Evolutionary conservation across 495 filamentous ascomycete genomes (phyloP).

Genomic region (Aspergillus leporis): DNA sequence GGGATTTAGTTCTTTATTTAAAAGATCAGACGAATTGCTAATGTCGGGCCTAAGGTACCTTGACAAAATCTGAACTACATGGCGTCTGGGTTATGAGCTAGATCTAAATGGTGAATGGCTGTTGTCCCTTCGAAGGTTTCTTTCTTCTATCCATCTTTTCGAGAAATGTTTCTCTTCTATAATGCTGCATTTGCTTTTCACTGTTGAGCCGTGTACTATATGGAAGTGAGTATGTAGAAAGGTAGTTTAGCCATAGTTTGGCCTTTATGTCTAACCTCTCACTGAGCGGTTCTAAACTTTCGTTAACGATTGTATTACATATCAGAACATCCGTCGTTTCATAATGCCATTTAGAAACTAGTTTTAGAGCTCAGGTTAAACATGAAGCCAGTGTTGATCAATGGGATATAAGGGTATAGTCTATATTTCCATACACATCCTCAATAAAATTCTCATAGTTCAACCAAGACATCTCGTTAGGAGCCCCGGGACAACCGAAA

Average conservation of each 20-base stretch:
- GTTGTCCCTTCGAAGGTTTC: constrained; percentile 4
- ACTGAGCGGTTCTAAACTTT: background rate
- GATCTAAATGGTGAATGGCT: constrained; percentile 20
- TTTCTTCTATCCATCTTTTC: background rate
- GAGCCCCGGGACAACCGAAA: constrained; percentile 9
- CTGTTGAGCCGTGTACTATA: constrained; percentile 19
- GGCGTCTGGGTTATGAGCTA: constrained; percentile 25
- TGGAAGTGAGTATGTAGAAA: constrained; percentile 23
- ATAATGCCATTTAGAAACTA: background rate
- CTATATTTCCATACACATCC: constrained; percentile 30
- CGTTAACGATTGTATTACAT: background rate
- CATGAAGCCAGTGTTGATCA: background rate
- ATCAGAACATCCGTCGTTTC: background rate
- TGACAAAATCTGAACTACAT: constrained; percentile 11
- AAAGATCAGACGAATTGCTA: constrained; percentile 4
- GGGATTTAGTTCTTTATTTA: background rate
- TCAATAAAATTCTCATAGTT: constrained; percentile 39
- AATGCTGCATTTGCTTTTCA: constrained; percentile 6
- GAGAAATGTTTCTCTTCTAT: constrained; percentile 5
- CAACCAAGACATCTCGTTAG: constrained; percentile 30
- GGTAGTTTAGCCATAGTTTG: background rate
- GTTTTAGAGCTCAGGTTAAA: background rate
- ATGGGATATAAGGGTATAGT: constrained; percentile 7
- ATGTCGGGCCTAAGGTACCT: background rate
- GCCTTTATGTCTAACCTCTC: background rate